phyloP scores from a whole-genome alignment of 2,329 filamentous ascomycete species.

The Colletotrichum costaricense region DNA sequence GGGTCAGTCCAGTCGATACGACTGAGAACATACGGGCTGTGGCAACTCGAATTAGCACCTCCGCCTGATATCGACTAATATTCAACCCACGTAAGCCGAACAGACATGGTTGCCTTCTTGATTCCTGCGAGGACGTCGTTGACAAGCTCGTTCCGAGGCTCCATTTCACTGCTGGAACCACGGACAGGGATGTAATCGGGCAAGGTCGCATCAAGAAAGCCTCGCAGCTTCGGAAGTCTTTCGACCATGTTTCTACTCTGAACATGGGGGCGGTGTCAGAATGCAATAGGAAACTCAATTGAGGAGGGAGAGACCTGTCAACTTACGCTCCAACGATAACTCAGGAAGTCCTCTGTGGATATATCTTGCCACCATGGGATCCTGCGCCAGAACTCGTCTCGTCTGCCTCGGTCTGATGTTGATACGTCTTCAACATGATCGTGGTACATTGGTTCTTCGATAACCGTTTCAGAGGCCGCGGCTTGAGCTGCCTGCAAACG shows the following conservation, averaged over 20 bases:
- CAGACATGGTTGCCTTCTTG: slow-evolving; percentile 66
- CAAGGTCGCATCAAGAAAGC: slow-evolving; percentile 61
- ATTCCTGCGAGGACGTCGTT: slow-evolving; percentile 65
- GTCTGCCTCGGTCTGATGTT: slow-evolving; percentile 4
- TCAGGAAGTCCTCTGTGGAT: slow-evolving; percentile 59
- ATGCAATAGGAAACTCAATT: not conserved
- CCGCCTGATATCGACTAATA: not conserved
- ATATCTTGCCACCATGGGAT: slow-evolving; percentile 62
- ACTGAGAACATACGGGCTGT: slow-evolving; percentile 67
- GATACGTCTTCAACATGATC: not conserved
- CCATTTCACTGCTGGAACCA: slow-evolving; percentile 45
- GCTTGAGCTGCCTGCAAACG: slow-evolving; percentile 4
- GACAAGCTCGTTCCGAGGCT: slow-evolving; percentile 64
- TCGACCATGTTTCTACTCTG: slow-evolving; percentile 63
- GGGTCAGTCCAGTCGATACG: slow-evolving; percentile 70
- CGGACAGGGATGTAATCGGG: slow-evolving; percentile 60
- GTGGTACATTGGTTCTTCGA: not conserved
- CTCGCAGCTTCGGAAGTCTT: slow-evolving; percentile 55
- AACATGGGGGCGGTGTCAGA: not conserved
- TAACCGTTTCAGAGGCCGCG: not conserved
- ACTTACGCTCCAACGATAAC: slow-evolving; percentile 66
- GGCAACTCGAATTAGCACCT: not conserved
- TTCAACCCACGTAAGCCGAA: slow-evolving; percentile 62
- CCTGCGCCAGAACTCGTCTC: slow-evolving; percentile 61
- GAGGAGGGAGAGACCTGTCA: not conserved